Evolutionary conservation across 2,329 filamentous ascomycete genomes (phyloP), one percentile per base, ranked within the genome.

Genomic region (Verticillium nubilum): DNA sequence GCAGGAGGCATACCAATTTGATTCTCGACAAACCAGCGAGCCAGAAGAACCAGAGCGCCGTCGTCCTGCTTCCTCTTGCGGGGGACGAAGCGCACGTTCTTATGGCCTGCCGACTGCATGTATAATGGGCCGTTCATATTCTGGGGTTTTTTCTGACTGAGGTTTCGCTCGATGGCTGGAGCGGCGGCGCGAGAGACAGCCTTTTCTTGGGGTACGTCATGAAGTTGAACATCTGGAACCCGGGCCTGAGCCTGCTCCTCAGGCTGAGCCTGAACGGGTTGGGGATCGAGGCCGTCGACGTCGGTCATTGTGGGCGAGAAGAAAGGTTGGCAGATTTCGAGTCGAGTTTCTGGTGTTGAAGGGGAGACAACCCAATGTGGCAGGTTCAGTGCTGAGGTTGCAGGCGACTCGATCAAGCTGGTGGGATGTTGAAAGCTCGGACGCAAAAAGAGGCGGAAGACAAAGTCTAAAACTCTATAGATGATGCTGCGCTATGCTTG

Each of bases 21-120:
- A 73, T 94, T 91, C 69, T 90, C 80, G 66, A 91, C 85, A 71
- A 93, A 83, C 86, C 88, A 91, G 69, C 81, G 79, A 62, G 85
- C 82, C 53, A 90, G 73, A 62, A 81, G 80, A 68, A 82, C 86
- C 67, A 84, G 76, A 47, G 85, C 78, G 59, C 85, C 80, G 65
- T 88, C 83, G 57, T 86, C 84, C 72, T 86, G 86, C 69, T 79
- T 78, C 76, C 83, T 87, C 63, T 82, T 74, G 64, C 84, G 81
- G 66, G 82, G 78, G 54, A 85, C 78, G 27, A 84, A 75, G 54
- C 84, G 78, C 54, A 79, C 78, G 61, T 81, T 84, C 69, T 76
- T 78, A 28, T 61, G 61, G 65, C 73, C 70, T 33, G 76, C 77
- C 28, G 74, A 79, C 69, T 84, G 82, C 78, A 80, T 82, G 68